Conservation (phyloP, 2,329 filamentous ascomycete species). For the Thelonectria rubi region DNA sequence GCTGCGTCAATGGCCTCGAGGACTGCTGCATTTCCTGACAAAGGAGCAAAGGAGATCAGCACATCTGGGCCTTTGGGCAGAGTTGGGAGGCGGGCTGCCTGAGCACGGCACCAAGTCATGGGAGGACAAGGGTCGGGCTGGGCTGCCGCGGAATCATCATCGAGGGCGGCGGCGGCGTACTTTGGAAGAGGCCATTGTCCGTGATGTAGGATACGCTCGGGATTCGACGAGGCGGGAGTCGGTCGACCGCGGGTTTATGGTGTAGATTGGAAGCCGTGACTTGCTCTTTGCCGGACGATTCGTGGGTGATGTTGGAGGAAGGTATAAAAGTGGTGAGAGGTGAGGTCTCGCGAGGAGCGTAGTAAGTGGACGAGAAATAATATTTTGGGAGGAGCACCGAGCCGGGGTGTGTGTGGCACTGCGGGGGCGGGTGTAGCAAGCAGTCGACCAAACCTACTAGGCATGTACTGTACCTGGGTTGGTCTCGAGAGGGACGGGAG, state of each 20-base stretch:
- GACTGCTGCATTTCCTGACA: constrained; percentile 70
- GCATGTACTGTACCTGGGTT: constrained; percentile 22
- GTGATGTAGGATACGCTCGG: constrained; percentile 48
- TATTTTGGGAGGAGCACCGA: constrained; percentile 50
- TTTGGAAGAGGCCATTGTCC: constrained; percentile 71
- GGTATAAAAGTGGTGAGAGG: constrained; percentile 38
- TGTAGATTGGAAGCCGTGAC: constrained; percentile 34
- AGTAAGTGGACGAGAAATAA: constrained; percentile 50
- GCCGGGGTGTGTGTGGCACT: constrained; percentile 42
- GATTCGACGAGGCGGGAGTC: constrained; percentile 46
- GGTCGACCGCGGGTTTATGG: constrained; percentile 44
- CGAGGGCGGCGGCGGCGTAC: constrained; percentile 52
- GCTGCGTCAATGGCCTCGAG: constrained; percentile 72
- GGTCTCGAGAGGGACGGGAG: constrained; percentile 9
- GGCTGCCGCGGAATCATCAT: constrained; percentile 34
- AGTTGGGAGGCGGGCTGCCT: constrained; percentile 41
- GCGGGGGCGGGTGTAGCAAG: constrained; percentile 37
- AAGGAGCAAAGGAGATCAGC: constrained; percentile 46
- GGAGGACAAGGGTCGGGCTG: constrained; percentile 30
- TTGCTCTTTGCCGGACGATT: constrained; percentile 30
- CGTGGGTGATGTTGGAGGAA: constrained; percentile 29
- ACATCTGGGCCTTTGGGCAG: constrained; percentile 46
- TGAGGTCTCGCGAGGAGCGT: constrained; percentile 39
- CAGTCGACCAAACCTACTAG: neutral
- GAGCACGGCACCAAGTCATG: constrained; percentile 41